phyloP scores from a whole-genome alignment of 495 filamentous ascomycete genomes.

The Acidomyces sp. region DNA sequence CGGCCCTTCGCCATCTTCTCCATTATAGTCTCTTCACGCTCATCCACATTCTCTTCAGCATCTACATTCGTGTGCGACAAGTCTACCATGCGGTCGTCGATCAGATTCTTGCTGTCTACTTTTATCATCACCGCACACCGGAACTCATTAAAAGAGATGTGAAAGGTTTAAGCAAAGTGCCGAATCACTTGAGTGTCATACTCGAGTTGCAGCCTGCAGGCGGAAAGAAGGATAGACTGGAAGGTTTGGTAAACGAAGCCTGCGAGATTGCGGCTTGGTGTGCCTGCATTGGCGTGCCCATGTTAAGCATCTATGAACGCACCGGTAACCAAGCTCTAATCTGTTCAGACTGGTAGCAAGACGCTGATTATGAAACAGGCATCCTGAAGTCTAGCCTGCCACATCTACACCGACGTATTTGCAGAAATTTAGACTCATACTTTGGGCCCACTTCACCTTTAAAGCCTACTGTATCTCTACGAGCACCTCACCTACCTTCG shows the following conservation, averaged over 20 bases:
- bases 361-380: slow-evolving; percentile 37
- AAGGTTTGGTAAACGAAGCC: slow-evolving; percentile 75
- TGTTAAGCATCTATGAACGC: slow-evolving; percentile 80
- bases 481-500: slow-evolving; percentile 59
- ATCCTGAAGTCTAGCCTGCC: slow-evolving; percentile 74
- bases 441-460: slow-evolving; percentile 66
- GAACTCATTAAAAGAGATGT: slow-evolving; percentile 84
- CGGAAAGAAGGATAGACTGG: slow-evolving; percentile 32
- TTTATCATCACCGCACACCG: slow-evolving; percentile 88
- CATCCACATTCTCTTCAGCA: slow-evolving; percentile 69
- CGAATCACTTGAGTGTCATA: slow-evolving; percentile 78
- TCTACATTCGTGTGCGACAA: slow-evolving; percentile 70
- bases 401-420: slow-evolving; percentile 58
- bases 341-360: not conserved
- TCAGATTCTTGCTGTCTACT: slow-evolving; percentile 61
- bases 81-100: slow-evolving; percentile 64
- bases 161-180: slow-evolving; percentile 53
- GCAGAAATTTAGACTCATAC: slow-evolving; percentile 64
- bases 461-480: slow-evolving; percentile 49
- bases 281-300: slow-evolving; percentile 68
- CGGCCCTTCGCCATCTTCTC: slow-evolving; percentile 52
- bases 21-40: slow-evolving; percentile 56
- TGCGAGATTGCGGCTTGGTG: slow-evolving; percentile 87
- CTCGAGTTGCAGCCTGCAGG: slow-evolving; percentile 39
- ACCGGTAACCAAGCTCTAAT: slow-evolving; percentile 46